Base-by-base conservation (phyloP, 495 filamentous ascomycete species). In the Terfezia boudieri region DNA sequence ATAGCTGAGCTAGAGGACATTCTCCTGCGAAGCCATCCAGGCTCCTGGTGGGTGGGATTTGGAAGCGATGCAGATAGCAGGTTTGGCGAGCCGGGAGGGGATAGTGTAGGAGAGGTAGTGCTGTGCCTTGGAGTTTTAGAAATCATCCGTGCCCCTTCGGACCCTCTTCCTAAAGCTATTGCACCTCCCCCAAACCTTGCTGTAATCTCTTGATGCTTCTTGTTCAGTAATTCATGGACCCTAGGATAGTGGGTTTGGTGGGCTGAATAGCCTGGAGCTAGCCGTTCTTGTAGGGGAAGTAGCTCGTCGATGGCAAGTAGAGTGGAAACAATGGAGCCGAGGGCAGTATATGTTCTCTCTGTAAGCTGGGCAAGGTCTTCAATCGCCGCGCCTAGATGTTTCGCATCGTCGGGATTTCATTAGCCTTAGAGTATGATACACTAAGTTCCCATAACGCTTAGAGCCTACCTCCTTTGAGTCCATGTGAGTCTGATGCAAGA, bases 251-350 rank as follows among this genome's bases (percentile, higher is more conserved):
- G 63, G 1, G 61, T 61, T 37, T 54, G 61, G 35, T 65, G 62
- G 12, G 62, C 62, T 17, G 59, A 62, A 9, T 20, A 50, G 17
- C 57, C 41, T 10, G 57, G 63, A 12, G 49, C n/a, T 17, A 65
- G 20, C 17, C 63, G 60, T 9, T 65, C 63, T 32, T 60, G 62
- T 9, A 59, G 37, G 3, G 63, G 63, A 9, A 65, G 60, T 57
- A 65, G 65, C 49, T 65, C 63, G 50, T 65, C 63, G 38, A 65
- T 65, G 22, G 62, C 62, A 11, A 65, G 52, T 9, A 65, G 56
- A 5, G 62, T 65, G 8, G 62, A 63, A 48, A 65, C 57, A n/a
- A 65, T 65, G 16, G 62, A 65, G 35, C 57, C 59, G 9, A 65
- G 55, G 7, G 60, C 52, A 20, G 63, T 60, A 49, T 65, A 62